Percentiles rank a stretch among this genome's conserved stretches.
phyloP scores from a whole-genome alignment of 164 flowering plant genomes.

The Dillenia suffruticosa region DNA sequence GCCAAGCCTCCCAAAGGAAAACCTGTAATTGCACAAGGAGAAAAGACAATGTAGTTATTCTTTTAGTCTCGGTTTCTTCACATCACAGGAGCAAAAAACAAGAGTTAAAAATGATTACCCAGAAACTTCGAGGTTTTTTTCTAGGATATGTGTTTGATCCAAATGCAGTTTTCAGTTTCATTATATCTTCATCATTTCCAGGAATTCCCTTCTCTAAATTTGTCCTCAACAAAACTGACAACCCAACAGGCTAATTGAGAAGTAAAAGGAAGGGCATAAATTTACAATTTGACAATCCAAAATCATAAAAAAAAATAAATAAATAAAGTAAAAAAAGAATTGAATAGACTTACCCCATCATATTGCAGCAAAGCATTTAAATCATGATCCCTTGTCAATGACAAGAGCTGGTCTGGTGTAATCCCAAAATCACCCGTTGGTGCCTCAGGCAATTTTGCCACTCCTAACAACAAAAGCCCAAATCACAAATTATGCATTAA shows the following conservation, averaged over 20 bases:
- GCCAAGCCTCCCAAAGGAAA: slow-evolving; percentile 97
- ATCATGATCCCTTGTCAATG: slow-evolving; percentile 64
- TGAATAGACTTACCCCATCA: slow-evolving; percentile 65
- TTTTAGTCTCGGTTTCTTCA: not conserved
- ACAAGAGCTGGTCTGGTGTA: slow-evolving; percentile 56
- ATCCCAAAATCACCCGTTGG: slow-evolving; percentile 51
- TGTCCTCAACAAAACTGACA: slow-evolving; percentile 59
- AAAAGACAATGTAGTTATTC: not conserved
- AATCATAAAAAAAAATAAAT: not conserved
- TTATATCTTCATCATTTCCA: slow-evolving; percentile 68
- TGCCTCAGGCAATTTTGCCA: slow-evolving; percentile 13
- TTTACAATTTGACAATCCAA: not conserved
- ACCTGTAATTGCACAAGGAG: slow-evolving; percentile 27
- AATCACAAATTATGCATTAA: not conserved
- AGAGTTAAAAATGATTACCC: slow-evolving; percentile 35
- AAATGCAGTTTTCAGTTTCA: slow-evolving; percentile 54
- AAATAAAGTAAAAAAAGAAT: slow-evolving; percentile 4
- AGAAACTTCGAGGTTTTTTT: slow-evolving; percentile 83
- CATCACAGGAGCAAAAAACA: not conserved
- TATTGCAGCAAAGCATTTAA: slow-evolving; percentile 39
- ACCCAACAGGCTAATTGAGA: slow-evolving; percentile 52
- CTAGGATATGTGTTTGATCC: slow-evolving; percentile 92
- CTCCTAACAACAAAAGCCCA: slow-evolving; percentile 14
- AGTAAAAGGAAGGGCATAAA: not conserved
- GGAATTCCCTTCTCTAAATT: slow-evolving; percentile 66